phyloP scores from a whole-genome alignment of 106 monocot species.

The Dactylorhiza incarnata region DNA sequence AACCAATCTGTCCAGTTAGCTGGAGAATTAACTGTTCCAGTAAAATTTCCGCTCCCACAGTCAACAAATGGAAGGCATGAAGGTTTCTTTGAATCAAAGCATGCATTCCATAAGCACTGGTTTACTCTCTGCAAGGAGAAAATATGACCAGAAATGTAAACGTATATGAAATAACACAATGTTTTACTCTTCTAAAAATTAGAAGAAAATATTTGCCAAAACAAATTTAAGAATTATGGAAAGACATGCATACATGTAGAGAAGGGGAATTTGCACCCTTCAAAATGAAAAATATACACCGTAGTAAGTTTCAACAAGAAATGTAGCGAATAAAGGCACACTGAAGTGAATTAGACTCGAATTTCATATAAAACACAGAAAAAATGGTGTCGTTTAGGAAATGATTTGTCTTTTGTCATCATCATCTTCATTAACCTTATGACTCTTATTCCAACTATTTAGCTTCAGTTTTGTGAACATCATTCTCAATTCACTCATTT shows the following conservation, averaged over 20 bases:
- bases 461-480: too few relatives aligned
- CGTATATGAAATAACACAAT: not conserved
- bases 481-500: too few relatives aligned
- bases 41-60: slow-evolving; percentile 26
- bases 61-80: slow-evolving; percentile 21
- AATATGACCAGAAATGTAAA: not conserved
- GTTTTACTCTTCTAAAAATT: not conserved
- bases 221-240: not conserved
- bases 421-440: too few relatives aligned
- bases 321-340: too few relatives aligned
- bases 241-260: not conserved
- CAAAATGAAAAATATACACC: not conserved
- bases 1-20: not conserved
- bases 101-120: slow-evolving; percentile 28
- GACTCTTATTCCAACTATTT: too few relatives aligned
- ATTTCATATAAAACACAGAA: too few relatives aligned
- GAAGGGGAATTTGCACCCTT: not conserved
- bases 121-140: slow-evolving; percentile 39
- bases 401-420: too few relatives aligned
- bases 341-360: too few relatives aligned
- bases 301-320: too few relatives aligned
- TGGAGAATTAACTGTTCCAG: not conserved
- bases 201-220: not conserved
- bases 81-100: not conserved
- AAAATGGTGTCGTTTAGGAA: too few relatives aligned